These are phyloP conservation scores for Parathielavia hyrcaniae DNA, from an alignment of 495 filamentous ascomycete genomes.

Conservation along the genomic window DNA sequence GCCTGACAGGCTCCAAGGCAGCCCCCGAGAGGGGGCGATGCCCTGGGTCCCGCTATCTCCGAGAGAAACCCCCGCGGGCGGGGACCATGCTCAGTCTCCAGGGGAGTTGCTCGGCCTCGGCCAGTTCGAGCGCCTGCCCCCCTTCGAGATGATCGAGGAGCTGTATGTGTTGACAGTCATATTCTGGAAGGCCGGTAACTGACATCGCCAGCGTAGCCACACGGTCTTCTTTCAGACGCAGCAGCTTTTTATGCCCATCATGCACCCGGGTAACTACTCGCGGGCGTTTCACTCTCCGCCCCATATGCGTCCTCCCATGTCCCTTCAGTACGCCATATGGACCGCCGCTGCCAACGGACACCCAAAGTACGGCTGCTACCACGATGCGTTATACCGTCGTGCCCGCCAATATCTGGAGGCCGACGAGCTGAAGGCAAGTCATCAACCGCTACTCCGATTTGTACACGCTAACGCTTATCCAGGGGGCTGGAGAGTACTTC, in stretches of 20 bases:
- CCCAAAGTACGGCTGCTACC: constrained; percentile 35
- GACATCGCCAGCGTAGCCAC: constrained; percentile 30
- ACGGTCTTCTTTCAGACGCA: constrained; percentile 37
- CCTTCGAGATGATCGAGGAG: constrained; percentile 44
- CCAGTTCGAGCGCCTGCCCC: constrained; percentile 40
- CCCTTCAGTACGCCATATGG: constrained; percentile 47
- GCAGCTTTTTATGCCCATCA: constrained; percentile 35
- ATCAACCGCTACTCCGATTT: not conserved
- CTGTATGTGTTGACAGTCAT: constrained; percentile 30
- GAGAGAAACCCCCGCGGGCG: not conserved
- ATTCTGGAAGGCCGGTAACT: not conserved
- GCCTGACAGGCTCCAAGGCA: not conserved
- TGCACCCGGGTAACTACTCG: constrained; percentile 39
- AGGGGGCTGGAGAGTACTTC: constrained; percentile 43
- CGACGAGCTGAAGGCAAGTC: constrained; percentile 43
- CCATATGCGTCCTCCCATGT: constrained; percentile 44
- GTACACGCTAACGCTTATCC: constrained; percentile 4
- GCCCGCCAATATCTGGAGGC: constrained; percentile 45
- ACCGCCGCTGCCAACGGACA: constrained; percentile 36
- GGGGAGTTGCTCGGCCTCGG: constrained; percentile 38
- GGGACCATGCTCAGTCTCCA: not conserved
- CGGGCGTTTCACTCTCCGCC: constrained; percentile 39
- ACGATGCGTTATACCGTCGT: constrained; percentile 43
- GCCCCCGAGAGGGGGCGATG: not conserved
- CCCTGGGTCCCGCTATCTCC: constrained; percentile 6